phyloP scores from a whole-genome alignment of 345 rosid genomes.

The Camelina hispida region DNA sequence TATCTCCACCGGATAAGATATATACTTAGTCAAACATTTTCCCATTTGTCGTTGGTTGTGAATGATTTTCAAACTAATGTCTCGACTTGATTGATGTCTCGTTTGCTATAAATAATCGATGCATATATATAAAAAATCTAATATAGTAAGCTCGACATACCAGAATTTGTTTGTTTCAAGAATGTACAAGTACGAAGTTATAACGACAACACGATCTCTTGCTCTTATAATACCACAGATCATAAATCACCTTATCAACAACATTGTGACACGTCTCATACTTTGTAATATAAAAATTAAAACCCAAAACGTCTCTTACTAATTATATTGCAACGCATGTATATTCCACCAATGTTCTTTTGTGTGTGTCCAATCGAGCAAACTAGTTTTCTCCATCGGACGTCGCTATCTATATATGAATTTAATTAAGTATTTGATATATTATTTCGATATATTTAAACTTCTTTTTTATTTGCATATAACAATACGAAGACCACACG shows the following conservation, averaged over 20 bases:
- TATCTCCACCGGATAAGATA: slow-evolving; percentile 31
- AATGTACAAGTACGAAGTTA: neutral
- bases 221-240: no score
- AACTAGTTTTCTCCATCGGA: neutral
- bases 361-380: neutral
- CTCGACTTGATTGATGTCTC: neutral
- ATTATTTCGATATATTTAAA: neutral
- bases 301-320: neutral
- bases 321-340: neutral
- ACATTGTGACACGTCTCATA: neutral
- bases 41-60: neutral
- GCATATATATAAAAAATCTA: neutral
- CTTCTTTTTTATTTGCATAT: no score
- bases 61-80: neutral
- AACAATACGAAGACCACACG: no score
- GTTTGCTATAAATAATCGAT: slow-evolving; percentile 9
- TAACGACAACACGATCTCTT: neutral
- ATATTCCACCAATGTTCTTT: neutral
- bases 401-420: neutral
- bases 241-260: neutral
- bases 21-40: slow-evolving; percentile 7
- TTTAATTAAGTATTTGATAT: neutral
- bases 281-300: neutral
- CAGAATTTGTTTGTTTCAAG: neutral
- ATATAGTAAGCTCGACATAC: slow-evolving; percentile 19